Base-by-base conservation (phyloP, 164 flowering plant species). In the Akebia trifoliata region DNA sequence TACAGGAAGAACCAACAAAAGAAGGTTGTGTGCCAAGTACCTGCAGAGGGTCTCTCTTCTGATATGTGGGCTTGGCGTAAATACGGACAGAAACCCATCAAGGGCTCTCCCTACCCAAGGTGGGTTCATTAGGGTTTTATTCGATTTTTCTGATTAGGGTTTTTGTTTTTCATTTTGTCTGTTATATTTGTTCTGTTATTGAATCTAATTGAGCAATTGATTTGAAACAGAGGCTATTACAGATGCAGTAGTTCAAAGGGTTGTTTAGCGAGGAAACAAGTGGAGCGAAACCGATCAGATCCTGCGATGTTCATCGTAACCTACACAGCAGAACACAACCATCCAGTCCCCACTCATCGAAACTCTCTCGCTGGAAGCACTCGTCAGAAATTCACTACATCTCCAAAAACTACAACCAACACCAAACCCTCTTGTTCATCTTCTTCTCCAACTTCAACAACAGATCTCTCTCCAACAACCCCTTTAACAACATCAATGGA, bases 11-110 rank as follows among this genome's bases (percentile, higher is more conserved):
- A 74, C 57, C 84, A 83, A 53, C 69, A 60, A 48, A 88, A 86
- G 78, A 81, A 68, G 70, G 87, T 69, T 15, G 71, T 92, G 2
- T 83, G 90, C 34, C 90, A 92, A 45, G 92, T 92, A 3, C 79
- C 93, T 18, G 93, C 89, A 0, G 96, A 92, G 56, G 81, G 67
- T 46, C 70, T 88, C 0, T 76, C 88, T 37, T 81, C 95, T 4
- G 98, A 92, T 59, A 68, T 79, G 72, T 88, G 96, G 98, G 89
- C 96, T 28, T 92, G 98, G 98, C 71, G 98, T 4, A 92, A 92
- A 65, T 92, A 91, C 61, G 98, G 98, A 0, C 98, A 91, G 54
- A 91, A 91, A 76, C 98, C 98, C 75, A 91, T 91, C 66, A 91
- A 91, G 56, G 98, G 98, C 34, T 91, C 98, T 29, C 98, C 96